Percentiles rank a stretch among this genome's conserved stretches.
These are phyloP conservation scores for Cryptosporidium parvum DNA, from an alignment of 169 alveolate species.

Conservation along the genomic window DNA sequence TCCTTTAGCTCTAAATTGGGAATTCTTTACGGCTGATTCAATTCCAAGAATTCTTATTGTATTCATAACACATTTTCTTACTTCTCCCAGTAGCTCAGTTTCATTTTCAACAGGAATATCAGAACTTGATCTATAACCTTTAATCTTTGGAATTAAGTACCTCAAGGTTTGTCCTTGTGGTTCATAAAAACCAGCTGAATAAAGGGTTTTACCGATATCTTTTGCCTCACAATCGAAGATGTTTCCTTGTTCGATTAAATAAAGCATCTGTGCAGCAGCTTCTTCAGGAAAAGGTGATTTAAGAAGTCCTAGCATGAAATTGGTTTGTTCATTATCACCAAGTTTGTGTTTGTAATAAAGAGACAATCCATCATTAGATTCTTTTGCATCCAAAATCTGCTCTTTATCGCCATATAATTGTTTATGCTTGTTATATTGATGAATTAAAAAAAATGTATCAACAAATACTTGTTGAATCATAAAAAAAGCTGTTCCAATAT, in stretches of 20 bases:
- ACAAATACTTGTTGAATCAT: slow-evolving; percentile 34
- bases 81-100: slow-evolving; percentile 55
- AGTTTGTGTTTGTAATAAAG: slow-evolving; percentile 62
- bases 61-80: slow-evolving; percentile 54
- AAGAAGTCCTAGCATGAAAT: slow-evolving; percentile 33
- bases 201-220: slow-evolving; percentile 40
- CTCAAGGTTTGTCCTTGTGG: slow-evolving; percentile 74
- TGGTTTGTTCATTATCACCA: slow-evolving; percentile 56
- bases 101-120: slow-evolving; percentile 60
- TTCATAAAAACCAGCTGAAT: slow-evolving; percentile 61
- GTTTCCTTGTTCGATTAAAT: slow-evolving; percentile 64
- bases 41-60: slow-evolving; percentile 49
- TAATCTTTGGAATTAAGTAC: slow-evolving; percentile 63
- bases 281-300: slow-evolving; percentile 75
- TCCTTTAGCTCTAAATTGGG: slow-evolving; percentile 74
- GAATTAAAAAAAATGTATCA: slow-evolving; percentile 30
- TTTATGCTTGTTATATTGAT: slow-evolving; percentile 53
- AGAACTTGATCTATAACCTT: slow-evolving; percentile 53
- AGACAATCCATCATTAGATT: slow-evolving; percentile 56
- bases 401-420: slow-evolving; percentile 56
- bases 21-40: slow-evolving; percentile 45
- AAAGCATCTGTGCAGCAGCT: slow-evolving; percentile 75
- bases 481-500: neutral
- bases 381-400: slow-evolving; percentile 42
- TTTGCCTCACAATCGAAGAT: slow-evolving; percentile 70